Evolutionary conservation across 768 basidiomycete genomes (phyloP).

Genomic region (Mycena vitilis): DNA sequence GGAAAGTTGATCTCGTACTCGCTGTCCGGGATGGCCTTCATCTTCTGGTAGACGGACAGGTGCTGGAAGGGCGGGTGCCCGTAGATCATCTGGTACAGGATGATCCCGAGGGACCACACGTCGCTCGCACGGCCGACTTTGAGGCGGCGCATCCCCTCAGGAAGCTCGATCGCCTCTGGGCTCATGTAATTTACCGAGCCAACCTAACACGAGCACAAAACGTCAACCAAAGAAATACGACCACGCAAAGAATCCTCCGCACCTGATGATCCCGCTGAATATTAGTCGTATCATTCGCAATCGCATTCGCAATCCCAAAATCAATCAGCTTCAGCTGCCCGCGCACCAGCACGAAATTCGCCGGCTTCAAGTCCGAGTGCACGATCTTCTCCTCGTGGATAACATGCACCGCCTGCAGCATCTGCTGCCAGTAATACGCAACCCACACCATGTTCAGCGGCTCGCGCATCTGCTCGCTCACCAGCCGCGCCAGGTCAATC

Average conservation of each 20-base stretch:
- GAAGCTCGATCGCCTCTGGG: slow-evolving; percentile 93
- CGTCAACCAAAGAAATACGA: slow-evolving; percentile 10
- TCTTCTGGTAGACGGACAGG: slow-evolving; percentile 86
- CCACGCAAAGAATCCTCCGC: slow-evolving; percentile 23
- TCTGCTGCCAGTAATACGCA: slow-evolving; percentile 98
- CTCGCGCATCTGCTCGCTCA: slow-evolving; percentile 87
- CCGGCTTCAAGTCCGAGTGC: slow-evolving; percentile 97
- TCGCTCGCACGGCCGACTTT: slow-evolving; percentile 97
- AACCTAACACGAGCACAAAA: slow-evolving; percentile 61
- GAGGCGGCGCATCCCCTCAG: slow-evolving; percentile 86
- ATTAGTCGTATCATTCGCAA: slow-evolving; percentile 98
- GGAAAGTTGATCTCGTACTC: slow-evolving; percentile 86
- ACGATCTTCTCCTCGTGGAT: slow-evolving; percentile 99
- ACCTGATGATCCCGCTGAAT: slow-evolving; percentile 97
- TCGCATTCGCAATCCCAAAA: slow-evolving; percentile 99
- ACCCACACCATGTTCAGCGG: slow-evolving; percentile 94
- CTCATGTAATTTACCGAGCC: slow-evolving; percentile 99
- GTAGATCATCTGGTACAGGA: slow-evolving; percentile 98
- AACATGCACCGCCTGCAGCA: slow-evolving; percentile 98
- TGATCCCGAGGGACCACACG: slow-evolving; percentile 98
- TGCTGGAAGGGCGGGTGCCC: slow-evolving; percentile 93
- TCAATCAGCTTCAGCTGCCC: slow-evolving; percentile 98
- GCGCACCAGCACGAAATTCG: slow-evolving; percentile 96
- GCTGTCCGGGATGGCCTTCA: slow-evolving; percentile 91
- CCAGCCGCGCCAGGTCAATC: slow-evolving; percentile 85